phyloP scores from a whole-genome alignment of 2,329 filamentous ascomycete genomes.

The Alternaria metachromatica region DNA sequence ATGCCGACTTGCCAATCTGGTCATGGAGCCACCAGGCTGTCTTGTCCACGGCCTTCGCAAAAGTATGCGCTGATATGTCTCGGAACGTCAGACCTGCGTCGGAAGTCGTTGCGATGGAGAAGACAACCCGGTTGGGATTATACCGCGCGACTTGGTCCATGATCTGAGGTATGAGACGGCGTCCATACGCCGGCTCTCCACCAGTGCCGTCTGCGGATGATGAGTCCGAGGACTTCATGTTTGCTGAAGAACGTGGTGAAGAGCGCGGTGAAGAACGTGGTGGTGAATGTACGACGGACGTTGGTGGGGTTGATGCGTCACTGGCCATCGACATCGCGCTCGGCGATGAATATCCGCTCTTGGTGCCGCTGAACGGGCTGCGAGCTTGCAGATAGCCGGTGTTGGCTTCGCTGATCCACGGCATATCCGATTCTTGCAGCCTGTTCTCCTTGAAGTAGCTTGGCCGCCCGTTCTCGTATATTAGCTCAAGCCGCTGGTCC shows the following conservation, averaged over 20 bases:
- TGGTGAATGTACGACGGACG: background rate
- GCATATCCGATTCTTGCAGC: slow-evolving; percentile 3
- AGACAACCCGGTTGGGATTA: slow-evolving; percentile 29
- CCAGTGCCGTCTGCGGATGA: background rate
- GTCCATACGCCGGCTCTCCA: slow-evolving; percentile 11
- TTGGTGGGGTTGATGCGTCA: slow-evolving; percentile 5
- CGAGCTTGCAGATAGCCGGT: slow-evolving; percentile 10
- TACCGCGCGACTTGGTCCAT: slow-evolving; percentile 24
- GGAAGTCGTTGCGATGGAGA: slow-evolving; percentile 13
- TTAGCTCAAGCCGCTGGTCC: slow-evolving; percentile 20
- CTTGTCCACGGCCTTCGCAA: slow-evolving; percentile 46
- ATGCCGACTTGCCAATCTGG: slow-evolving; percentile 27
- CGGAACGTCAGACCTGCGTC: slow-evolving; percentile 20
- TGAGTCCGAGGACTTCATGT: background rate
- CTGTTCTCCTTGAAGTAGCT: slow-evolving; percentile 29
- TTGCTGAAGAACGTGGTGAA: background rate
- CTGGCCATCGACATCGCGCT: slow-evolving; percentile 2
- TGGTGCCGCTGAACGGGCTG: background rate
- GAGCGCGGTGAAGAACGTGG: background rate
- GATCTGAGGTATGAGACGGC: slow-evolving; percentile 31
- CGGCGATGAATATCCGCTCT: slow-evolving; percentile 14
- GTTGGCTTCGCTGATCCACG: slow-evolving; percentile 1
- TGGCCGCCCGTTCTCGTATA: slow-evolving; percentile 23
- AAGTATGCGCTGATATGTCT: slow-evolving; percentile 30
- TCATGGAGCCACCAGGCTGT: slow-evolving; percentile 37